Percentiles rank a stretch among this genome's conserved stretches.
These are phyloP conservation scores for Jimgerdemannia lactiflua DNA, from an alignment of 192 early-diverging fungal genomes.

Conservation along the genomic window DNA sequence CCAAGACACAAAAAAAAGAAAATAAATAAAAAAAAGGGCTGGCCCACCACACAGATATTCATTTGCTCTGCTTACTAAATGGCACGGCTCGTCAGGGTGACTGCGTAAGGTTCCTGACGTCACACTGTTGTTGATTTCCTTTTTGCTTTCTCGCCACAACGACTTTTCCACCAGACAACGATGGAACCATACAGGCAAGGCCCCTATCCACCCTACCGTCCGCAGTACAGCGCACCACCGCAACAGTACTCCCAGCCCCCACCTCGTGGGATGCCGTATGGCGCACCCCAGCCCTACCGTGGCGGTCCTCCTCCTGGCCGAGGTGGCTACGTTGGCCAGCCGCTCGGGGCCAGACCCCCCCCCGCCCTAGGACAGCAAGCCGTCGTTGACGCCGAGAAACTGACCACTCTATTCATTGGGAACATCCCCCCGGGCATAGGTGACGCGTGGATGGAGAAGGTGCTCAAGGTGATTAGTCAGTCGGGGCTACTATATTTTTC, in stretches of 20 bases:
- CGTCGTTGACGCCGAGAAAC: conserved; percentile 43
- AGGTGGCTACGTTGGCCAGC: background rate
- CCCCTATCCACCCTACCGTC: background rate
- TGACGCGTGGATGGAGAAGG: conserved; percentile 61
- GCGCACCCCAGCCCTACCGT: background rate
- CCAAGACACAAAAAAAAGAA: too few relatives aligned
- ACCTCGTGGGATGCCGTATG: background rate
- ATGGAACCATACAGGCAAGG: background rate
- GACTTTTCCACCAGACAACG: too few relatives aligned
- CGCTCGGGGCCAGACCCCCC: conserved; percentile 7
- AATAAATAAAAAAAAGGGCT: too few relatives aligned
- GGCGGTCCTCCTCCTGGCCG: background rate
- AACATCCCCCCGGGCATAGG: conserved; percentile 65
- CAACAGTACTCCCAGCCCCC: background rate
- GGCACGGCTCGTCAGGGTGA: too few relatives aligned
- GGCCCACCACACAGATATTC: too few relatives aligned
- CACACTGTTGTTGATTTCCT: too few relatives aligned
- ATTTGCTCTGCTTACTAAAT: too few relatives aligned
- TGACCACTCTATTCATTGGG: conserved; percentile 70
- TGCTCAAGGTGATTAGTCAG: conserved; percentile 49
- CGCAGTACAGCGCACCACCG: background rate
- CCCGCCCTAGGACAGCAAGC: background rate
- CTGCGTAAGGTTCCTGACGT: too few relatives aligned
- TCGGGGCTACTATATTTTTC: background rate
- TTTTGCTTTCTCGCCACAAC: too few relatives aligned